These are phyloP conservation scores for Neoascochyta sp. DNA, from an alignment of 2,329 filamentous ascomycete species.

Conservation along the genomic window DNA sequence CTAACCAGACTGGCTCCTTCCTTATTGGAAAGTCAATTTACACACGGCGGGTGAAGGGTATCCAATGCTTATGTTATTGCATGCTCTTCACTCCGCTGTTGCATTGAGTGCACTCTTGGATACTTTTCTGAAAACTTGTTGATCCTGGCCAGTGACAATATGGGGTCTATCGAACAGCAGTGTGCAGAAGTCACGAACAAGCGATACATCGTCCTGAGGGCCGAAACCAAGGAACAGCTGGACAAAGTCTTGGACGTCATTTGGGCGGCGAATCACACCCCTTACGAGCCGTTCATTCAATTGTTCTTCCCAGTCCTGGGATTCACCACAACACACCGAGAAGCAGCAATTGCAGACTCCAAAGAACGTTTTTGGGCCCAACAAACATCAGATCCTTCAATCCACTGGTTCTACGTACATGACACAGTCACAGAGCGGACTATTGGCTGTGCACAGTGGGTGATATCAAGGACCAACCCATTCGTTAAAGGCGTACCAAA, in stretches of 20 bases:
- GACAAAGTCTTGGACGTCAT: conserved; percentile 31
- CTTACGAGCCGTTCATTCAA: conserved; percentile 35
- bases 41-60: conserved; percentile 19
- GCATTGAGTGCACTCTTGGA: conserved; percentile 16
- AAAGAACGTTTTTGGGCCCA: conserved; percentile 31
- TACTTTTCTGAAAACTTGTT: conserved; percentile 9
- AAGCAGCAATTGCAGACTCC: conserved; percentile 24
- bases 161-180: conserved; percentile 16
- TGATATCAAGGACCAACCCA: conserved; percentile 25
- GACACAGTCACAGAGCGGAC: conserved; percentile 18
- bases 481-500: conserved; percentile 27
- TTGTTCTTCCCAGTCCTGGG: conserved; percentile 35
- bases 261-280: conserved; percentile 34
- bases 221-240: conserved; percentile 26
- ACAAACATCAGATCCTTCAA: conserved; percentile 22
- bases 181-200: conserved; percentile 13
- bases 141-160: conserved; percentile 17
- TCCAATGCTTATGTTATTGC: conserved; percentile 17
- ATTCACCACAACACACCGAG: conserved; percentile 22
- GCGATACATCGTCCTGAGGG: conserved; percentile 26
- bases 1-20: conserved; percentile 17
- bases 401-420: conserved; percentile 34
- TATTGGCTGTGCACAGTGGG: conserved; percentile 35
- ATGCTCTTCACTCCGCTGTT: conserved; percentile 26
- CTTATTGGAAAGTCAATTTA: conserved; percentile 19